Percentiles rank a stretch among this genome's conserved stretches.
Conservation (phyloP, 164 flowering plant species). For the Chimonanthus praecox region DNA sequence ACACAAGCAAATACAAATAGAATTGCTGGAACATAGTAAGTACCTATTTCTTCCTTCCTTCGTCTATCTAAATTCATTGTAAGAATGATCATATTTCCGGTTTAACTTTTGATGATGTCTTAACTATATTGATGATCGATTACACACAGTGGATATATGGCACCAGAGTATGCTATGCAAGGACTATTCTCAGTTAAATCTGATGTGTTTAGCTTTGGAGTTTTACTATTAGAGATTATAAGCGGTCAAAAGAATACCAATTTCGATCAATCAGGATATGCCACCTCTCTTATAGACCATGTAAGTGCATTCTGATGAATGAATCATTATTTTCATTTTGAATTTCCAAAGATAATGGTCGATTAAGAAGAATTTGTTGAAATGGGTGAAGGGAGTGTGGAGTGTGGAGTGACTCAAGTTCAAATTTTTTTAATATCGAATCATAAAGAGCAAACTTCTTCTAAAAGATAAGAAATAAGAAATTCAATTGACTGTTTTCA, state of each 20-base stretch:
- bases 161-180: constrained; percentile 12
- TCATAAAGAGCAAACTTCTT: too few species aligned
- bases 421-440: too few species aligned
- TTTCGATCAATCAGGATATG: not conserved
- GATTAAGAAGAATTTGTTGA: too few species aligned
- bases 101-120: not conserved
- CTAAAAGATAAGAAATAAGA: too few species aligned
- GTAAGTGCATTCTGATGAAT: not conserved
- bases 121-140: too few species aligned
- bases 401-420: too few species aligned
- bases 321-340: not conserved
- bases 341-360: too few species aligned
- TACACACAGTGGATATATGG: constrained; percentile 21
- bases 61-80: not conserved
- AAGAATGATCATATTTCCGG: not conserved
- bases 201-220: constrained; percentile 12
- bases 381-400: too few species aligned
- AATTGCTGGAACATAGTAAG: constrained; percentile 37
- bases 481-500: too few species aligned
- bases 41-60: not conserved
- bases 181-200: constrained; percentile 8
- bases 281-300: not conserved
- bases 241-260: constrained; percentile 9
- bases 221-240: constrained; percentile 15
- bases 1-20: constrained; percentile 16